Base-by-base conservation (phyloP, 805 yeast species). In the Tetrapisispora phaffii region DNA sequence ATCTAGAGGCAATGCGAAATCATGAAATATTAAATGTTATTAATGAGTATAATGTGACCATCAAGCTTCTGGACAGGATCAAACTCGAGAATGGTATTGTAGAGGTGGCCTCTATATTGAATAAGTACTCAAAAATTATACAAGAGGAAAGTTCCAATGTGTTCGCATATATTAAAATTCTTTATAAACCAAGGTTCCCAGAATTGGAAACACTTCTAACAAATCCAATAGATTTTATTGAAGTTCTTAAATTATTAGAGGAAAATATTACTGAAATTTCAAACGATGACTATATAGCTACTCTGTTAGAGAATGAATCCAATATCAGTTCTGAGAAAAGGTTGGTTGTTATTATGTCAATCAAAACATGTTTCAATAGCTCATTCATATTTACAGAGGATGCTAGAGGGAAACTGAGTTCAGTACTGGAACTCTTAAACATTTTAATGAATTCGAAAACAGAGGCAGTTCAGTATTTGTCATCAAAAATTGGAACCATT, bases 341-440 rank as follows among this genome's bases (percentile, higher is more conserved):
- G 0, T 69, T 88, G 54, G 82, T 85, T 4, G 62, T 88, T 7
- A 76, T 82, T 1, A 85, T 89, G 82, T 76, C 94, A 0, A 79
- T 83, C 21, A 74, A 77, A 31, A 77, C 78, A 31, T 65, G 71
- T 5, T 63, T 65, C 36, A 50, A 54, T 0, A 55, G 51, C 4
- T 65, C 68, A 5, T 47, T 47, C 0, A 50, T 57, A 0, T 51
- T 73, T 19, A 42, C 62, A 1, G 59, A 55, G 0, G 49, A 53
- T 0, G 74, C 72, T 41, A 50, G 77, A 44, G 51, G 53, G 0
- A 56, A 58, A 4, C 57, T 85, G 1, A 19, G 56, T 4, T 60
- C 64, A 5, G 75, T 79, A 1, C 46, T 49, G 50, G 65, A 69
- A 2, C 57, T 76, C 2, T 57, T 84, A 1, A 43, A 73, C 4